Base-by-base conservation (phyloP, 2,329 filamentous ascomycete genomes). In the Curvularia spicifera region DNA sequence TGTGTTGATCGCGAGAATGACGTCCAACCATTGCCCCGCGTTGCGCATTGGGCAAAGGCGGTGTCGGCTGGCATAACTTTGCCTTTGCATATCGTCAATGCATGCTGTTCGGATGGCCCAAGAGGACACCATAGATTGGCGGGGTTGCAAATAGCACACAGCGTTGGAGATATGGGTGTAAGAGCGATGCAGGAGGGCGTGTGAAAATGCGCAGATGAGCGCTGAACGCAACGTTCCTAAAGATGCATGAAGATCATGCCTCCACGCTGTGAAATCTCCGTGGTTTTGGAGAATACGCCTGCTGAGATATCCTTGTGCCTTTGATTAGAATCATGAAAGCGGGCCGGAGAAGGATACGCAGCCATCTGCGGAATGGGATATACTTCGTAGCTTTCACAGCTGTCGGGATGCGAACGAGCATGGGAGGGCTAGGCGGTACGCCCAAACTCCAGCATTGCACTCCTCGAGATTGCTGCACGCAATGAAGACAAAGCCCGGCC, bases 11-110 rank as follows among this genome's bases (percentile, higher is more conserved):
- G 5, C 15, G 20, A 12, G 12, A 40, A 50, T 50, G 35, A 50
- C 47, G 47, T 50, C 35, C 47, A 39, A 18, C 33, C 47, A 40
- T n/a, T 50, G 47, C 47, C 47, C 47, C 47, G 47, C 47, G 47
- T 40, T 40, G 33, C 22, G 10, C 35, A 33, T 26, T 37, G 20
- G 46, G 22, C 22, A 15, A 39, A 39, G 46, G 46, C 46, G 33
- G 46, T 49, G 31, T 39, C 46, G 46, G 33, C 31, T 22, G 46
- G 46, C 33, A 49, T 33, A 18, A 49, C 22, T n/a, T 48, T n/a
- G 18, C 33, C 13, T 46, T 29, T 29, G n/a, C 15, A 26, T 46
- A 28, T 28, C 8, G 43, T 20, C n/a, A 20, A 24, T n/a, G 44
- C 18, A 15, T 47, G 28, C 44, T 15, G 8, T 31, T 22, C 22